Base-by-base conservation (phyloP, 768 basidiomycete species). In the Lentinula guzmanii region DNA sequence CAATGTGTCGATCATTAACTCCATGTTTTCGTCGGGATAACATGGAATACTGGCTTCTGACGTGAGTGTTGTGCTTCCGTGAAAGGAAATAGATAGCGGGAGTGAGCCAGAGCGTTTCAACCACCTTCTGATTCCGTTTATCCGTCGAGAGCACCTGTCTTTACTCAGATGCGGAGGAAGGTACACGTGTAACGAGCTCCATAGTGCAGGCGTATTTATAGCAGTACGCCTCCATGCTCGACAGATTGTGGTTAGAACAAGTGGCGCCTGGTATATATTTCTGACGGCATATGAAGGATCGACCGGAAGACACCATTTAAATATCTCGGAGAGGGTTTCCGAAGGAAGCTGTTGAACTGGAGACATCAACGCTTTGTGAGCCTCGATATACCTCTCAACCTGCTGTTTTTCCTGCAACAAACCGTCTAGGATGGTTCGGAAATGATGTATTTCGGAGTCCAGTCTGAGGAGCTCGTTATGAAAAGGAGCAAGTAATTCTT, bases 281-380 rank as follows among this genome's bases (percentile, higher is more conserved):
- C 70, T 70, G 10, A 65, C 66, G 10, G 63, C 59, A 39, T 69
- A 63, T 2, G 45, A 11, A 48, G 21, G 24, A 35, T 64, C 58
- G 0, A 57, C n/a, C 5, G 70, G 67, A 5, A 74, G 62, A 62
- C 73, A 74, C 11, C 55, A 62, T 9, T 68, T 41, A 54, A 74
- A 74, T n/a, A 74, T 70, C 33, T 67, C 67, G 10, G 62, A 61
- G 2, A 74, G 55, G 7, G 69, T 59, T 50, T 74, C 72, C 0
- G 64, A 21, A 6, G 73, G 70, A 1, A 74, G 46, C 8, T 61
- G 63, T 7, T 63, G 69, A 8, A 70, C 58, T 15, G 70, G 68
- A 1, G 72, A 70, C 34, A 68, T 54, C 1, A 74, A 63, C 3
- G 70, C 64, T 16, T 42, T 63, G 45, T 72, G 71, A 42, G 62